These are phyloP conservation scores for Salvia hispanica DNA, from an alignment of 257 asterid genomes.

Conservation along the genomic window DNA sequence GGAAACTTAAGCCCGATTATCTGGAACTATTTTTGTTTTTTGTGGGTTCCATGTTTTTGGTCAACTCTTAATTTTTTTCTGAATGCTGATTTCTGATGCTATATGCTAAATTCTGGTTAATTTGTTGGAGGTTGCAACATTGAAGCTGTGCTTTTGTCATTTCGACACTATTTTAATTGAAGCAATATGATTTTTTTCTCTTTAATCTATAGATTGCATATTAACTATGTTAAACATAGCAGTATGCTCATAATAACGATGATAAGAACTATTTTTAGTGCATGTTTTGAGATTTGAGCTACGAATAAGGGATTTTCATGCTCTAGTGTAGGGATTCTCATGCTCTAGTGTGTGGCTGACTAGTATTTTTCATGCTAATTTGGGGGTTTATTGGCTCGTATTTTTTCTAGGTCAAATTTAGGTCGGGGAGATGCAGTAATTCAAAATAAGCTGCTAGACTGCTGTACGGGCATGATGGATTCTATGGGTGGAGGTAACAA, in stretches of 20 bases:
- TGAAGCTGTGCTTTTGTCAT: not conserved
- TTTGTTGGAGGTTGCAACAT: not conserved
- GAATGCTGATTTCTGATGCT: constrained; percentile 18
- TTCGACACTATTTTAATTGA: not conserved
- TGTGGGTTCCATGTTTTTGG: constrained; percentile 19
- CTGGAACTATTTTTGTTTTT: not conserved
- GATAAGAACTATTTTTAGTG: not conserved
- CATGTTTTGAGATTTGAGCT: not conserved
- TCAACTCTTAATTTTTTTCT: constrained; percentile 24
- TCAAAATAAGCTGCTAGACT: constrained; percentile 39
- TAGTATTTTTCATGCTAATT: not conserved
- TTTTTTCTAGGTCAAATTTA: constrained; percentile 36
- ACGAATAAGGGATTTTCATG: not conserved
- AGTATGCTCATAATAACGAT: constrained; percentile 15
- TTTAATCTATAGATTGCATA: not conserved
- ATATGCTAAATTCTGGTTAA: constrained; percentile 18
- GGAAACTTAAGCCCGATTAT: not conserved
- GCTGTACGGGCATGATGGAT: constrained; percentile 57
- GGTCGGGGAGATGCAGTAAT: constrained; percentile 29
- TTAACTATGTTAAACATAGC: not conserved
- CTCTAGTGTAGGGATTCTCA: not conserved
- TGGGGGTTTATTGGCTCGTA: constrained; percentile 2
- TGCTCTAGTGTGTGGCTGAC: not conserved
- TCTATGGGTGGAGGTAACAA: constrained; percentile 53
- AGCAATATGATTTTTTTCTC: not conserved